phyloP scores from a whole-genome alignment of 2,329 filamentous ascomycete genomes.

The Epichloe elymi region DNA sequence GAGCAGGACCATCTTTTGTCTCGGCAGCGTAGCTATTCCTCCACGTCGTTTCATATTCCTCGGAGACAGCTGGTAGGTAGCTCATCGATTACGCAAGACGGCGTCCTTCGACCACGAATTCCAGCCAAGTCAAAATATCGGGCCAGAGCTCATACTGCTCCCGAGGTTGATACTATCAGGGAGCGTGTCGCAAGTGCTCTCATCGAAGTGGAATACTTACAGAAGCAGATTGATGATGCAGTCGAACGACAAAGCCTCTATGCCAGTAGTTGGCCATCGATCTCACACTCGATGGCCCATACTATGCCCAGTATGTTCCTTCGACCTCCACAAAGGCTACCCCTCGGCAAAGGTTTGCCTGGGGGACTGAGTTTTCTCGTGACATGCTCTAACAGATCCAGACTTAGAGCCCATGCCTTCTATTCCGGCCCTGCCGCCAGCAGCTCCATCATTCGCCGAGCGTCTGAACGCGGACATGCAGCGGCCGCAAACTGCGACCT shows the following conservation, averaged over 20 bases:
- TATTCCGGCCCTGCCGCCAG: conserved; percentile 43
- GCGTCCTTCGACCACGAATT: conserved; percentile 18
- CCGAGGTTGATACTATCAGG: conserved; percentile 37
- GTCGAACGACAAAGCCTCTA: conserved; percentile 49
- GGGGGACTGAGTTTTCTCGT: neutral
- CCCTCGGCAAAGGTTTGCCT: neutral
- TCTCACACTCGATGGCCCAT: conserved; percentile 27
- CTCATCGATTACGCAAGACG: conserved; percentile 12
- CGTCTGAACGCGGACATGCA: conserved; percentile 35
- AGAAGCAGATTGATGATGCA: conserved; percentile 46
- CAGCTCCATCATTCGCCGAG: conserved; percentile 44
- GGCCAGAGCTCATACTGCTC: conserved; percentile 30
- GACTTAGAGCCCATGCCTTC: conserved; percentile 39
- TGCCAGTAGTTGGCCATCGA: conserved; percentile 38
- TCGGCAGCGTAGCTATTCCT: conserved; percentile 34
- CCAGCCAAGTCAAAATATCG: conserved; percentile 29
- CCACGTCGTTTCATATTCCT: conserved; percentile 43
- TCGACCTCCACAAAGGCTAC: neutral
- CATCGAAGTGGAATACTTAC: conserved; percentile 43
- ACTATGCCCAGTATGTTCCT: conserved; percentile 18
- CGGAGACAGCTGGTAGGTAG: conserved; percentile 25
- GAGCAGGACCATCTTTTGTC: conserved; percentile 18
- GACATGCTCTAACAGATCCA: conserved; percentile 9
- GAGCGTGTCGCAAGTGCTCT: conserved; percentile 43
- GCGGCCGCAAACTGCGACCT: conserved; percentile 19